Evolutionary conservation across 2,329 filamentous ascomycete genomes (phyloP), one percentile per base, ranked within the genome.

Genomic region (Ophiostoma piceae): DNA sequence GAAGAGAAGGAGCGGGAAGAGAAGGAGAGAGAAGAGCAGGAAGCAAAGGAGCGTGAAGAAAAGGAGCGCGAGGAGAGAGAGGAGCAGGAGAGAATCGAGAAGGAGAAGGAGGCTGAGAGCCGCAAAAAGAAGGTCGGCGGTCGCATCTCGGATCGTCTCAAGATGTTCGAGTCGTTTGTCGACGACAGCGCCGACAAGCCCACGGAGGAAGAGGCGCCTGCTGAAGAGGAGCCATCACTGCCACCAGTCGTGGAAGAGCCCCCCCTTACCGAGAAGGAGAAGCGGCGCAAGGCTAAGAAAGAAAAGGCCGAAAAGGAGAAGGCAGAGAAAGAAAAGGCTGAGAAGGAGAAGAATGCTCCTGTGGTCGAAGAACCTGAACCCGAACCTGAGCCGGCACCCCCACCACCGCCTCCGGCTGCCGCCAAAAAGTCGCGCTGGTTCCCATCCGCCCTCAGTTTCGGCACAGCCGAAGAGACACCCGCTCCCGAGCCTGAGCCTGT

Each of bases 101-200:
- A 66, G 22, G 39, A 29, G 29, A 66, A 47, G 12, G 65, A 66
- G 65, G n/a, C 11, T n/a, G 65, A 66, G 39, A 41, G 12, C 9
- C 65, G 65, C 39, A 47, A 66, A 68, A 85, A 83, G 74, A 87
- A 84, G 77, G 79, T 82, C 62, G 79, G 80, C 71, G 81, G 81
- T 72, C 87, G 84, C 76, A 83, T 88, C 75, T 82, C 85, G 70
- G 84, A 88, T 75, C 83, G 80, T 74, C 81, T 87, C 72, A 86
- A 82, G 77, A 82, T 83, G 39, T 88, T 88, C 74, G 84, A 88
- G 77, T 74, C 80, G 67, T 73, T 77, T 68, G 77, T 80, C 68
- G 79, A 83, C 72, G 77, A 78, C 67, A 74, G 74, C 29, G n/a
- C 32, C 62, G 62, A 65, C 32, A 65, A 39, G 39, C 69, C 71